Evolutionary conservation across 306 rosid genomes (phyloP), one percentile per base, ranked within the genome.

Genomic region (Glycine latifolia): DNA sequence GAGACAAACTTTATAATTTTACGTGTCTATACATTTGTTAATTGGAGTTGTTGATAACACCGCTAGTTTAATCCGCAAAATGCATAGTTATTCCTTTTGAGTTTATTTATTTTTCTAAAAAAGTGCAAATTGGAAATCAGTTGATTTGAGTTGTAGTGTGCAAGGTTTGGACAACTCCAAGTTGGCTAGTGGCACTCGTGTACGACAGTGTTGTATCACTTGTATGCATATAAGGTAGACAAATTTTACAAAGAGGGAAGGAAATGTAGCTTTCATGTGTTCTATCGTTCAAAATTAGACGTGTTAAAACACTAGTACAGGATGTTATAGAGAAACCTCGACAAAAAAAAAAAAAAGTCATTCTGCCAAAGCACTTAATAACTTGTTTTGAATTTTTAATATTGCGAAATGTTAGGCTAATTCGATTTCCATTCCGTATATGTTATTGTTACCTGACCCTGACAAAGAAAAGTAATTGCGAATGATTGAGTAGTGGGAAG

Each of bases 401-500:
- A 26, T 26, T 26, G 31, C 31, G 31, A 39, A 39, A 39, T 39
- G 7, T 39, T 39, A 39, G 6, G 44, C 3, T 39, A 39, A 39
- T 1, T 39, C 44, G 44, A 39, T 4, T 39, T 39, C 44, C 44
- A 39, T 39, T 39, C 44, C 44, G 44, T 39, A 4, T 26, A 26
- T 26, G 31, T 39, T 39, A 39, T 39, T 17, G 68, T 56, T 79
- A n/a, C 48, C 35, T 53, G 10, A 37, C 53, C 53, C 54, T 14
- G 44, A 52, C 12, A 79, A 67, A 54, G 47, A 71, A 52, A 79
- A 61, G 67, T 9, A 43, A 26, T 26, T 26, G 71, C 67, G 63
- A 48, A 79, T 43, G 78, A 79, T 79, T 68, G 72, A 15, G 59
- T 39, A 31, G 65, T 74, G 81, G 68, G 47, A 37, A 20, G 74